Evolutionary conservation across 1,284 basidiomycete genomes (phyloP), one percentile per base, ranked within the genome.

Genomic region (Takashimella koratensis): DNA sequence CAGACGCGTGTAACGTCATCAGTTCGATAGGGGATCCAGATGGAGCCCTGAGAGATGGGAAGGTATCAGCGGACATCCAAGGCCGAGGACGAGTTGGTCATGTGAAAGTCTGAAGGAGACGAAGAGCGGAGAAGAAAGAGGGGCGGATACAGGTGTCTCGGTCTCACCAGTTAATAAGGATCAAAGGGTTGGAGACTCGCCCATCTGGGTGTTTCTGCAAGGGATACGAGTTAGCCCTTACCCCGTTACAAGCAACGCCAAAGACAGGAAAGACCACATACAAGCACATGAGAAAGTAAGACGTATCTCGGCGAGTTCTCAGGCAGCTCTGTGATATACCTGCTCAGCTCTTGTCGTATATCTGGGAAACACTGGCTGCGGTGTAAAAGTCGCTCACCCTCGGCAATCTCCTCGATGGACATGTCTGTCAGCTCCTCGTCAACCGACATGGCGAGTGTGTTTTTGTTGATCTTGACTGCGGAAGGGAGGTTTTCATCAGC

Each of bases 291-390:
- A 13, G 89, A 90, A 25, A 88, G 77, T 20, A 97, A 73, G 45
- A 96, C 83, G 71, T 91, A 96, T 63, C 93, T 83, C 10, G 93
- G 93, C 4, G 87, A 83, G 73, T 88, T 89, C 75, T 90, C 90
- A 0, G 93, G 93, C 5, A 97, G 80, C 68, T 95, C 94, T 94
- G 63, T 8, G 43, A 40, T 22, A 44, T 4, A 19, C 30, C 8
- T 8, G 30, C 8, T 47, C 13, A 41, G 16, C 10, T 4, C 25
- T 13, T n/a, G n/a, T n/a, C n/a, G n/a, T n/a, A n/a, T n/a, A n/a
- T n/a, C n/a, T n/a, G n/a, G n/a, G n/a, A n/a, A n/a, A n/a, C n/a
- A n/a, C n/a, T n/a, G n/a, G n/a, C n/a, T n/a, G n/a, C n/a, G 26
- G 25, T 11, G 22, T 13, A 43, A 45, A 22, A 22, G 16, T 21